Percentiles rank a stretch among this genome's conserved stretches.
These are phyloP conservation scores for Bothriochloa decipiens DNA, from an alignment of 176 grass and related monocot genomes.

Conservation along the genomic window DNA sequence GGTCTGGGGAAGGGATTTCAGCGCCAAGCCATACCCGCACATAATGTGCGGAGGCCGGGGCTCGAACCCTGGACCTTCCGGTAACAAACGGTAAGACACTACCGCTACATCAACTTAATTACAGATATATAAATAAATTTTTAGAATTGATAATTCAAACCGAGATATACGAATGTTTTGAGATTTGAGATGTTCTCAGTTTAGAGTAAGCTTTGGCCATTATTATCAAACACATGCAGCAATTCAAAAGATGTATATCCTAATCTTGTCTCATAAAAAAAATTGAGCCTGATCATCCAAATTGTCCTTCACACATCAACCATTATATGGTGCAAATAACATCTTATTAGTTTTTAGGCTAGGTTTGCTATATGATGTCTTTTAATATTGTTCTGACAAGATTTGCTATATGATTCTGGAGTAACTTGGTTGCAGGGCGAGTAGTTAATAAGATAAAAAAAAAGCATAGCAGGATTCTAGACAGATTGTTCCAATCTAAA, in stretches of 20 bases:
- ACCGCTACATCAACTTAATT: neutral
- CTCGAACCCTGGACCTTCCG: too few relatives aligned
- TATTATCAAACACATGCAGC: neutral
- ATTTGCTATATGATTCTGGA: neutral
- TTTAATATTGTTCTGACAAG: neutral
- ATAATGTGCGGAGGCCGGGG: too few relatives aligned
- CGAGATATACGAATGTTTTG: neutral
- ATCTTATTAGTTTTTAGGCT: neutral
- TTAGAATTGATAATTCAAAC: slow-evolving; percentile 9
- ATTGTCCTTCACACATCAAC: neutral
- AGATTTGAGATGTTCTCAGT: slow-evolving; percentile 24
- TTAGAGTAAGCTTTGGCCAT: slow-evolving; percentile 17
- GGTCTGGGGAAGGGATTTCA: too few relatives aligned
- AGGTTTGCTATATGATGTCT: neutral
- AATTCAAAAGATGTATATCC: slow-evolving; percentile 27
- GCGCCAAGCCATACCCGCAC: too few relatives aligned
- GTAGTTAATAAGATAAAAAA: neutral
- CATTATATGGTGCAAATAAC: neutral
- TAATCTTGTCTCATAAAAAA: neutral
- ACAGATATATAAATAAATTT: neutral
- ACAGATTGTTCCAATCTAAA: neutral
- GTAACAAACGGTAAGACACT: too few relatives aligned
- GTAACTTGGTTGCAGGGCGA: neutral
- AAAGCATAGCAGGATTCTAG: neutral
- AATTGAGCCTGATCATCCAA: neutral